Percentiles rank a stretch among this genome's conserved stretches.
These are phyloP conservation scores for Geotrichum siamense DNA, from an alignment of 1,139 yeast genomes.

Conservation along the genomic window DNA sequence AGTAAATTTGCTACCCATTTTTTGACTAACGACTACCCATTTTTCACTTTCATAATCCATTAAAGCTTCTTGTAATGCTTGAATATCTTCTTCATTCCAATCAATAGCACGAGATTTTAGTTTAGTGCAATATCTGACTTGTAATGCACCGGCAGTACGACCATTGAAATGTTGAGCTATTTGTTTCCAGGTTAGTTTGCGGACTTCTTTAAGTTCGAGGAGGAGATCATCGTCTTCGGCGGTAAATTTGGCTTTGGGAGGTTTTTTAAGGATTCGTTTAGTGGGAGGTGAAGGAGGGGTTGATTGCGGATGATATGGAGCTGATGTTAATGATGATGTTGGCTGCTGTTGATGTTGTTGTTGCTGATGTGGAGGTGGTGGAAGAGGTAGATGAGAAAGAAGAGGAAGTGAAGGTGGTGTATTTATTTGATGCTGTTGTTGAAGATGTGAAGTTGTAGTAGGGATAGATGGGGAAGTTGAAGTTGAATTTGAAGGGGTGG, in stretches of 20 bases:
- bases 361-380: constrained; percentile 2
- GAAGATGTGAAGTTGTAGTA: background rate
- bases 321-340: background rate
- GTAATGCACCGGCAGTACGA: constrained; percentile 30
- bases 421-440: constrained; percentile 5
- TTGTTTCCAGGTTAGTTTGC: constrained; percentile 28
- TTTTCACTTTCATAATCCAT: constrained; percentile 26
- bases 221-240: constrained; percentile 29
- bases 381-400: constrained; percentile 1
- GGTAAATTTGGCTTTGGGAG: constrained; percentile 27
- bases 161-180: constrained; percentile 30
- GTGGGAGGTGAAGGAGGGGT: constrained; percentile 1
- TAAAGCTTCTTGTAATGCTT: constrained; percentile 23
- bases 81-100: constrained; percentile 27
- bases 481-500: background rate
- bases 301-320: background rate
- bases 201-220: constrained; percentile 27
- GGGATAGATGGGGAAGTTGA: constrained; percentile 1
- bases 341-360: constrained; percentile 2
- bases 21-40: constrained; percentile 26
- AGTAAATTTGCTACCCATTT: constrained; percentile 25
- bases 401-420: constrained; percentile 1
- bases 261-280: constrained; percentile 7
- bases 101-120: constrained; percentile 23
- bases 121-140: constrained; percentile 31